Percentiles rank a stretch among this genome's conserved stretches.
Conservation (phyloP, 177 flowering plant species). For the Telopea speciosissima region DNA sequence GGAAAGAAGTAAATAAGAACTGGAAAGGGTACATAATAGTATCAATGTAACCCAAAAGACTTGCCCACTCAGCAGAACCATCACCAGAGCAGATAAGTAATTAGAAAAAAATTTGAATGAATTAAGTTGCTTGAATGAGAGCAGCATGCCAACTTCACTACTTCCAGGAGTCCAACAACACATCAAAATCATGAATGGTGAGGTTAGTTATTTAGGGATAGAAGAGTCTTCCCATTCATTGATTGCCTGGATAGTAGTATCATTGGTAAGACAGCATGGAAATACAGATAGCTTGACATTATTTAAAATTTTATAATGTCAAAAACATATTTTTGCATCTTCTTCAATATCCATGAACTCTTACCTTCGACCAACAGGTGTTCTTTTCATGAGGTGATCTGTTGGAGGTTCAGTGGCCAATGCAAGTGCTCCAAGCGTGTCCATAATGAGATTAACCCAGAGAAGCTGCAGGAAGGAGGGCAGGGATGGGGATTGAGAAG, state of each 20-base stretch:
- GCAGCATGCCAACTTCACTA: not conserved
- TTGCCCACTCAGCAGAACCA: too few relatives aligned
- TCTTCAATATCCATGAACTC: constrained; percentile 2
- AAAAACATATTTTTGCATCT: not conserved
- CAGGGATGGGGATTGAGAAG: not conserved
- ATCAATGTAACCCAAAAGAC: too few relatives aligned
- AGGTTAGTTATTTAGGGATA: not conserved
- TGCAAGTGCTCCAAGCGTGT: constrained; percentile 94
- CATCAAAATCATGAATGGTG: not conserved
- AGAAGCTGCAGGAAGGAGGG: constrained; percentile 54
- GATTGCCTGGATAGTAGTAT: too few relatives aligned
- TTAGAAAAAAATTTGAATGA: too few relatives aligned
- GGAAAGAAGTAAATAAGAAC: not conserved
- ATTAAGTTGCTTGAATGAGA: too few relatives aligned
- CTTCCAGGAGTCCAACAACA: not conserved
- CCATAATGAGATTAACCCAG: constrained; percentile 97
- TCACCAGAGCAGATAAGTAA: too few relatives aligned
- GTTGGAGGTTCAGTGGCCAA: constrained; percentile 97
- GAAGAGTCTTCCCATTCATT: not conserved
- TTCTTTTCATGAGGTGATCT: constrained; percentile 76
- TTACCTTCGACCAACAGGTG: constrained; percentile 87
- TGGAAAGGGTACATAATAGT: not conserved
- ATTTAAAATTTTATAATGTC: not conserved
- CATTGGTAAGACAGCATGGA: not conserved
- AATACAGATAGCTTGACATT: not conserved